phyloP scores from a whole-genome alignment of 345 rosid genomes.

The Aurinia saxatilis region DNA sequence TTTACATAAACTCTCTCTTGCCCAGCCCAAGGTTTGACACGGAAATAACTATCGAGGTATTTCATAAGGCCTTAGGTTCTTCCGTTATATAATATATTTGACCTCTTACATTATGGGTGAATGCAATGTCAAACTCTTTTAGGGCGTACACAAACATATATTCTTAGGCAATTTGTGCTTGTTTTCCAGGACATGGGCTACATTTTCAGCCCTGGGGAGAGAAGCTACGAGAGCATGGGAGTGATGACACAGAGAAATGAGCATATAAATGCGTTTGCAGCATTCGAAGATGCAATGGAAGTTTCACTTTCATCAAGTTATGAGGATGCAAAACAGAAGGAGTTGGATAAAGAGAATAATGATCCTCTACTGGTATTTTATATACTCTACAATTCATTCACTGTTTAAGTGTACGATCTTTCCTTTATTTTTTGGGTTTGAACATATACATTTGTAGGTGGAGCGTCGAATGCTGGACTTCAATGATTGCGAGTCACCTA shows the following conservation, averaged over 20 bases:
- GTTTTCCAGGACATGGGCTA: conserved; percentile 75
- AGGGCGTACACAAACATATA: not conserved
- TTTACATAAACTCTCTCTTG: conserved; percentile 72
- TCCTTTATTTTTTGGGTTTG: not conserved
- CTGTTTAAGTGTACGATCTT: not conserved
- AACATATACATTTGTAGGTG: conserved; percentile 24
- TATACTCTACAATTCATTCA: not conserved
- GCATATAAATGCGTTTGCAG: conserved; percentile 48
- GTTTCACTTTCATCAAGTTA: conserved; percentile 40
- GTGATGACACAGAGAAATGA: conserved; percentile 73
- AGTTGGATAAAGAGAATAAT: conserved; percentile 37
- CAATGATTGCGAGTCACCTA: conserved; percentile 83
- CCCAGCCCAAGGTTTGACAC: conserved; percentile 81
- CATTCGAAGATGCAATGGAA: conserved; percentile 83
- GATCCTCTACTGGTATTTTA: conserved; percentile 21
- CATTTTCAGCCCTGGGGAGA: conserved; percentile 85
- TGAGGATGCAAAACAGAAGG: conserved; percentile 43
- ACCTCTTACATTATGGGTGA: not conserved
- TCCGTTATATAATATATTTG: not conserved
- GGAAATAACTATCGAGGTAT: conserved; percentile 87
- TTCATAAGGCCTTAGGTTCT: not conserved
- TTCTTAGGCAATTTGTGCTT: not conserved
- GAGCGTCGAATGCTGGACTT: conserved; percentile 86
- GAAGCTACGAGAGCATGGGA: conserved; percentile 77
- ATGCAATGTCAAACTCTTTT: not conserved